These are phyloP conservation scores for Daucus carota DNA, from an alignment of 129 eudicot species.

Conservation along the genomic window DH1_v3.0 NC_030385.2:24372001-24372500, in stretches of 20 bases:
- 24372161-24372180: background rate
- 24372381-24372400: background rate
- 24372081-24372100: conserved; percentile 6
- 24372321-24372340: no score
- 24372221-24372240: background rate
- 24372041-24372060: background rate
- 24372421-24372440: background rate
- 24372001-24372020: conserved; percentile 72
- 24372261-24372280: background rate
- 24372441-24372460: background rate
- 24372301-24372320: no score
- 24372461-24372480: background rate
- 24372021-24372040: conserved; percentile 3
- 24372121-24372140: background rate
- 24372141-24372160: background rate
- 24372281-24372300: no score
- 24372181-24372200: background rate
- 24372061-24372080: background rate
- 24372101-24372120: background rate
- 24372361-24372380: background rate
- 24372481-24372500: background rate
- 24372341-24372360: no score
- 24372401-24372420: background rate
- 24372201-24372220: background rate
- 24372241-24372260: background rate